These are phyloP conservation scores for Cladosporium phlei DNA, from an alignment of 2,329 filamentous ascomycete species.

Conservation along the genomic window DNA sequence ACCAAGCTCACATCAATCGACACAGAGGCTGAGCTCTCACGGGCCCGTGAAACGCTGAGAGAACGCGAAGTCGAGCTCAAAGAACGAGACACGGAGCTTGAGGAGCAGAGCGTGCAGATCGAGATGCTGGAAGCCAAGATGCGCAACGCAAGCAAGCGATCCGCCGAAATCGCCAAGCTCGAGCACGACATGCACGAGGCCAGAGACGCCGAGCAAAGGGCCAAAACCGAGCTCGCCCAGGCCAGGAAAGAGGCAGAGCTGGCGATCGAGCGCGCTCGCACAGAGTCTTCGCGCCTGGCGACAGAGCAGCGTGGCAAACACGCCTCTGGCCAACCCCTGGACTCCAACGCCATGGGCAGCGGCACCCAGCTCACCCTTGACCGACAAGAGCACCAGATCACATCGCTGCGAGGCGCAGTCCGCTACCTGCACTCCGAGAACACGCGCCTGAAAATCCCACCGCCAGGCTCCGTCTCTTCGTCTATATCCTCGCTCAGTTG, in stretches of 20 bases:
- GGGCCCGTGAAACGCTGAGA: conserved; percentile 72
- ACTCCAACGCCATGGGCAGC: conserved; percentile 63
- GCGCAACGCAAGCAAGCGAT: conserved; percentile 75
- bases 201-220: conserved; percentile 54
- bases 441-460: conserved; percentile 52
- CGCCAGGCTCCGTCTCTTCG: conserved; percentile 15
- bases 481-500: conserved; percentile 59
- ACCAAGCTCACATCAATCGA: conserved; percentile 76
- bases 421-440: conserved; percentile 66
- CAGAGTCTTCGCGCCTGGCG: conserved; percentile 26
- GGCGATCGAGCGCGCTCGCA: conserved; percentile 26
- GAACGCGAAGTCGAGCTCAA: conserved; percentile 59
- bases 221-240: conserved; percentile 23
- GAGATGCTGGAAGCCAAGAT: conserved; percentile 86
- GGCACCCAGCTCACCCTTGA: conserved; percentile 67
- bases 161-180: conserved; percentile 62
- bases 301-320: conserved; percentile 28
- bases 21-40: conserved; percentile 76
- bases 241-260: conserved; percentile 24
- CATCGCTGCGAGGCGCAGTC: conserved; percentile 58
- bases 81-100: conserved; percentile 67
- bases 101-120: conserved; percentile 85
- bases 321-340: conserved; percentile 55
- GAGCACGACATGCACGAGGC: conserved; percentile 41
- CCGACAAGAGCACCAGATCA: conserved; percentile 64